phyloP scores from a whole-genome alignment of 2,329 filamentous ascomycete species.

The Lecanosticta acicola region DNA sequence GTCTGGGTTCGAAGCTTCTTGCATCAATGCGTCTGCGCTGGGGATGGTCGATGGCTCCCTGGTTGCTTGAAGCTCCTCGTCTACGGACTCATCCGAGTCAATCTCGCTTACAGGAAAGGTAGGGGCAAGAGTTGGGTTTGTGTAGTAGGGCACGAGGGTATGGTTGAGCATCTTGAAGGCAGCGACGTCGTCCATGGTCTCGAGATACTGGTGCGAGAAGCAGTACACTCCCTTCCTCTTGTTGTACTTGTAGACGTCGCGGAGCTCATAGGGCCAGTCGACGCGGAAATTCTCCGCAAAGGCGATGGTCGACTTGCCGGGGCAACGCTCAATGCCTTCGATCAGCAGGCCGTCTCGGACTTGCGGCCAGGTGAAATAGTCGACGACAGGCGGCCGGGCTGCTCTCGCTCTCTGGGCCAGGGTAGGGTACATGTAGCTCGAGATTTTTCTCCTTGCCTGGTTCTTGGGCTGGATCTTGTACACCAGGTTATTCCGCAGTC shows the following conservation, averaged over 20 bases:
- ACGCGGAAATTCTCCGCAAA: slow-evolving; percentile 20
- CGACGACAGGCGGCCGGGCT: slow-evolving; percentile 11
- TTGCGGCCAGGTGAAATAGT: slow-evolving; percentile 21
- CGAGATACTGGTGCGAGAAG: slow-evolving; percentile 14
- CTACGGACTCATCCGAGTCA: not conserved
- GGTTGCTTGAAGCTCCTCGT: not conserved
- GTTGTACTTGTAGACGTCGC: slow-evolving; percentile 19
- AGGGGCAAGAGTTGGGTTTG: slow-evolving; percentile 11
- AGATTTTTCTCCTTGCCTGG: slow-evolving; percentile 10
- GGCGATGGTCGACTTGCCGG: slow-evolving; percentile 14
- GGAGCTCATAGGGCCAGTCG: slow-evolving; percentile 16
- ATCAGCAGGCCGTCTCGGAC: slow-evolving; percentile 16
- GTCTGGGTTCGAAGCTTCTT: not conserved
- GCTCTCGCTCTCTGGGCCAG: slow-evolving; percentile 8
- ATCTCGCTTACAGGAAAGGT: not conserved
- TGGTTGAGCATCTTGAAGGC: slow-evolving; percentile 14
- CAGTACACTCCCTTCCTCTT: slow-evolving; percentile 15
- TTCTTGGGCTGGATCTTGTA: slow-evolving; percentile 20
- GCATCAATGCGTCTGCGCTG: not conserved
- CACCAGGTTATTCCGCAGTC: slow-evolving; percentile 18
- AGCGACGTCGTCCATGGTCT: slow-evolving; percentile 12
- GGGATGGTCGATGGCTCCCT: not conserved
- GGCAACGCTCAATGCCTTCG: slow-evolving; percentile 12
- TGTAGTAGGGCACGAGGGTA: slow-evolving; percentile 16
- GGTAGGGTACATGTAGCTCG: slow-evolving; percentile 14